Conservation (phyloP, 2,329 filamentous ascomycete species). For the Phaeosphaeria sp. region DNA sequence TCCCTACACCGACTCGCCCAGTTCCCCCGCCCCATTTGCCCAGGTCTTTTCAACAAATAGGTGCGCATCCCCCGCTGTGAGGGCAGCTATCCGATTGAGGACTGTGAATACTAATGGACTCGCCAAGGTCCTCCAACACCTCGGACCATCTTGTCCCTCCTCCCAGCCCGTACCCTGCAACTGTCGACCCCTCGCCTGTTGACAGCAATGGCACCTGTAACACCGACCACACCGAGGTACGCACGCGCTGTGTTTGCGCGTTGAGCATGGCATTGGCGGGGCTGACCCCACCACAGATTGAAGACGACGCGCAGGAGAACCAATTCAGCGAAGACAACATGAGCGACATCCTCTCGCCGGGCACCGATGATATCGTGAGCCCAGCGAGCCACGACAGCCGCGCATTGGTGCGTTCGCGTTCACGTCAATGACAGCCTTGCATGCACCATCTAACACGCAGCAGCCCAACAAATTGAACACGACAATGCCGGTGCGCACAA, state of each 20-base stretch:
- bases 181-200: constrained; percentile 79
- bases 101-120: constrained; percentile 35
- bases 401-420: constrained; percentile 35
- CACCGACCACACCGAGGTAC: constrained; percentile 76
- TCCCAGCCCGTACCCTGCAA: constrained; percentile 64
- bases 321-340: constrained; percentile 46
- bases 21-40: constrained; percentile 55
- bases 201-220: constrained; percentile 84
- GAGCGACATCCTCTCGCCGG: constrained; percentile 48
- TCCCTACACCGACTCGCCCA: constrained; percentile 60
- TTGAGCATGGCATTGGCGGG: constrained; percentile 8
- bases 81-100: constrained; percentile 22
- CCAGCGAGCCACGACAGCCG: constrained; percentile 40
- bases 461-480: constrained; percentile 57
- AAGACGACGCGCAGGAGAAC: constrained; percentile 75
- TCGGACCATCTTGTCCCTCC: constrained; percentile 56
- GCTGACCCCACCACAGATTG: constrained; percentile 60
- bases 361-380: constrained; percentile 44
- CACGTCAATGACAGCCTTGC: background rate
- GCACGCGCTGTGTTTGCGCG: constrained; percentile 5
- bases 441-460: constrained; percentile 17
- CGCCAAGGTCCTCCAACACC: constrained; percentile 53
- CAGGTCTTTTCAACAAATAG: constrained; percentile 49
- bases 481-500: constrained; percentile 43
- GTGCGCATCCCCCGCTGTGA: constrained; percentile 52